Conservation (phyloP, 2,329 filamentous ascomycete genomes). For the Aureobasidium leucospermi region DNA sequence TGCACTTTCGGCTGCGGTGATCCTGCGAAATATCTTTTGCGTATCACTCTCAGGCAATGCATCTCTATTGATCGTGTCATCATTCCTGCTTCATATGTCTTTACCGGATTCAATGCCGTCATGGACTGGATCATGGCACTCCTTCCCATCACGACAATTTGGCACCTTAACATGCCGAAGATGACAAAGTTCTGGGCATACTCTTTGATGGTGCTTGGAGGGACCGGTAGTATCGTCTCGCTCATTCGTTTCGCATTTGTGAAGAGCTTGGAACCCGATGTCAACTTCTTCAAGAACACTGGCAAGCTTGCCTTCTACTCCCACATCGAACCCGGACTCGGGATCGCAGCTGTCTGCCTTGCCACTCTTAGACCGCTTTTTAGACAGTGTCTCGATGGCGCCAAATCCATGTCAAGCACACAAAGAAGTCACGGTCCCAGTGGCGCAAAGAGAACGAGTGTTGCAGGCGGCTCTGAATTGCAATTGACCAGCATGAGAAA, state of each 20-base stretch:
- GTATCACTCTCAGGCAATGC: conserved; percentile 2
- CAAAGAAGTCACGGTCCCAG: background rate
- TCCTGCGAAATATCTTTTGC: background rate
- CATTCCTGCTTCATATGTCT: conserved; percentile 12
- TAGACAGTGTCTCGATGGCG: background rate
- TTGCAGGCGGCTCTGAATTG: background rate
- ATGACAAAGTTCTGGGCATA: conserved; percentile 10
- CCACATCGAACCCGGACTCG: conserved; percentile 19
- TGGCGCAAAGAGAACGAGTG: background rate
- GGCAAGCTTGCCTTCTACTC: conserved; percentile 16
- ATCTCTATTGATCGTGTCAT: background rate
- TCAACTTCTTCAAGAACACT: conserved; percentile 8
- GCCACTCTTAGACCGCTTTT: conserved; percentile 20
- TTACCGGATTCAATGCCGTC: conserved; percentile 10
- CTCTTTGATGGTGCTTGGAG: conserved; percentile 8
- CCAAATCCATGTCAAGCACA: background rate
- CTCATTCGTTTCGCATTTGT: conserved; percentile 13
- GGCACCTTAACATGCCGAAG: conserved; percentile 8
- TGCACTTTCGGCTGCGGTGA: background rate
- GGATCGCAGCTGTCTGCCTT: conserved; percentile 19
- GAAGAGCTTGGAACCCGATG: background rate
- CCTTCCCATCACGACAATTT: conserved; percentile 11
- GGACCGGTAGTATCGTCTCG: conserved; percentile 12
- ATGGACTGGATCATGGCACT: conserved; percentile 14
- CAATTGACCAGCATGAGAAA: background rate